Evolutionary conservation across 1,284 basidiomycete species (phyloP), one percentile per base, ranked within the genome.

Genomic region (Baeospora myosura): DNA sequence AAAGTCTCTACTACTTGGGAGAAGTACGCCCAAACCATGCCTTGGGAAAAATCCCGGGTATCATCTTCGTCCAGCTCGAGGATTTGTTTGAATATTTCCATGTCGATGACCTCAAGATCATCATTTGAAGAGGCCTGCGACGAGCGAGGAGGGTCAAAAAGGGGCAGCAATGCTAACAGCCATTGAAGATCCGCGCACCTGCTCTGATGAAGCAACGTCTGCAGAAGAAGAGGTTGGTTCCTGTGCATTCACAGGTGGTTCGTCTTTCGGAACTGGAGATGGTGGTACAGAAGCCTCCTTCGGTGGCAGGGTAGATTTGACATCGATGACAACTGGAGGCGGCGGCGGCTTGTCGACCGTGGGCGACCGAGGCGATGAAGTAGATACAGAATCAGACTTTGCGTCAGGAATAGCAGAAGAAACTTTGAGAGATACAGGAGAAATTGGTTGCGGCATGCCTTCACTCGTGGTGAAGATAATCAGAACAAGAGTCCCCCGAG

Each of bases 31-130:
- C 66, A 66, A 17, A 83, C 82, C 77, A 95, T 92, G 35, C 67
- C 78, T 45, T 67, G 65, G 16, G 84, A 87, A 60, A 95, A 96
- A 14, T 85, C 84, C 45, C 71, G 72, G n/a, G 72, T 71, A 17
- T 78, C 82, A 25, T 84, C 88, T 24, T 93, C 92, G 61, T 94
- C 92, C 62, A 96, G 78, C 45, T 96, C 92, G 51, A 92, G 76
- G 50, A 96, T 81, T 64, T 96, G 92, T 20, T 63, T 57, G 59
- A 95, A 91, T 23, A 76, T 84, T 2, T 86, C 81, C 74, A 81
- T 77, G 58, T 94, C 79, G 59, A 95, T 81, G 46, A 47, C 40
- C 12, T 41, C n/a, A n/a, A n/a, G n/a, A n/a, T n/a, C n/a, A n/a
- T n/a, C n/a, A n/a, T n/a, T n/a, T n/a, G n/a, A n/a, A n/a, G n/a